Evolutionary conservation across 1,284 basidiomycete species (phyloP).

Genomic region (Hypsizygus ulmarius): DNA sequence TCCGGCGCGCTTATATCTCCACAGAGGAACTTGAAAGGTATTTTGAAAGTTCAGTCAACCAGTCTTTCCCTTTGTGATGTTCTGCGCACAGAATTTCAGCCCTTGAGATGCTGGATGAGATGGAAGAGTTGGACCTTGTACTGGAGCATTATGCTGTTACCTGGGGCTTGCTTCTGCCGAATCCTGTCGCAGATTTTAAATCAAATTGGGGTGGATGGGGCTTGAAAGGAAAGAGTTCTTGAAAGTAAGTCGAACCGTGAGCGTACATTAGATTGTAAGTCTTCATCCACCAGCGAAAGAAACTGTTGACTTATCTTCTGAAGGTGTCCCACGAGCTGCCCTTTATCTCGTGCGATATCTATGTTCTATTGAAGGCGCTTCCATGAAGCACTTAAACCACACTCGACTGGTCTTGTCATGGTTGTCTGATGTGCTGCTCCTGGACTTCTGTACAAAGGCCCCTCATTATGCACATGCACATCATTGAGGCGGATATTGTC

Average conservation of each 20-base stretch:
- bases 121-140: slow-evolving; percentile 89
- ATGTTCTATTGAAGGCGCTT: too few species aligned
- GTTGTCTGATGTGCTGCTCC: too few species aligned
- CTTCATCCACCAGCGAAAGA: neutral
- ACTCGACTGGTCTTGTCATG: too few species aligned
- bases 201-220: slow-evolving; percentile 40
- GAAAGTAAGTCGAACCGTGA: neutral
- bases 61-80: neutral
- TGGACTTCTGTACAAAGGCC: too few species aligned
- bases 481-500: too few species aligned
- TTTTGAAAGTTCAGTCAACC: slow-evolving; percentile 14
- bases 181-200: slow-evolving; percentile 8
- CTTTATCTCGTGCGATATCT: too few species aligned
- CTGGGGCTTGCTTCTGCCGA: slow-evolving; percentile 52
- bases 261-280: neutral
- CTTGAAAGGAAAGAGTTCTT: slow-evolving; percentile 22
- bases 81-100: slow-evolving; percentile 57
- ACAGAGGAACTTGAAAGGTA: slow-evolving; percentile 64
- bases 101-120: slow-evolving; percentile 86
- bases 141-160: slow-evolving; percentile 85
- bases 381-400: too few species aligned
- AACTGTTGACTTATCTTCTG: neutral
- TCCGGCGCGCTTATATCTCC: slow-evolving; percentile 56
- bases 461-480: too few species aligned
- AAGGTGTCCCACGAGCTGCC: too few species aligned